Percentiles rank a stretch among this genome's conserved stretches.
phyloP scores from a whole-genome alignment of 1,284 basidiomycete genomes.

The Pterulicium gracile region DNA sequence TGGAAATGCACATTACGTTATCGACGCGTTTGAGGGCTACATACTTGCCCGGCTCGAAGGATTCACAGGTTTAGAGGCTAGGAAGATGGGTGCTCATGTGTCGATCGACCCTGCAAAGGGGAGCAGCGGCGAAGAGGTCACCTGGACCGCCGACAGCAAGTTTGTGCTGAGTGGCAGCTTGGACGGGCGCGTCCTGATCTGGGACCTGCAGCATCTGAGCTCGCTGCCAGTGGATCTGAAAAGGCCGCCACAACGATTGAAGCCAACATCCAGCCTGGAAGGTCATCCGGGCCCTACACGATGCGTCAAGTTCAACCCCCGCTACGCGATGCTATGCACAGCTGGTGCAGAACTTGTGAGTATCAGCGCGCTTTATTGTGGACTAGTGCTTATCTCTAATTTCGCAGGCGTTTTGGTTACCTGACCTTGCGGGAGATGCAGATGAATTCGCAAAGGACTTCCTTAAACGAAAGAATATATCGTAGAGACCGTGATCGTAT shows the following conservation, averaged over 20 bases:
- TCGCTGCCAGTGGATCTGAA: slow-evolving; percentile 43
- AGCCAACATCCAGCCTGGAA: slow-evolving; percentile 51
- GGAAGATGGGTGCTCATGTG: slow-evolving; percentile 38
- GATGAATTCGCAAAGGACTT: slow-evolving; percentile 30
- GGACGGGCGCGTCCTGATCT: slow-evolving; percentile 71
- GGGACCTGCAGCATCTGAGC: slow-evolving; percentile 65
- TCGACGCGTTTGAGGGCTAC: slow-evolving; percentile 81
- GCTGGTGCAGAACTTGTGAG: slow-evolving; percentile 80
- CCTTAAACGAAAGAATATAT: neutral
- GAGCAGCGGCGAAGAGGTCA: slow-evolving; percentile 82
- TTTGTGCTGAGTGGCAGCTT: slow-evolving; percentile 77
- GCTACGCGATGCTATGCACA: slow-evolving; percentile 79
- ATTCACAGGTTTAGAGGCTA: slow-evolving; percentile 67
- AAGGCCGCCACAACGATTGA: slow-evolving; percentile 36
- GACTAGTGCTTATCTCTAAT: slow-evolving; percentile 9
- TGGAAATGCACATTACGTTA: slow-evolving; percentile 84
- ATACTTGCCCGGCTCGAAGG: slow-evolving; percentile 80
- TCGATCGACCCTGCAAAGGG: slow-evolving; percentile 66
- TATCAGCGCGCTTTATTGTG: too few species aligned
- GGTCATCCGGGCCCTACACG: slow-evolving; percentile 75
- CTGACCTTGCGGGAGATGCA: slow-evolving; percentile 43
- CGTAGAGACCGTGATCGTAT: too few species aligned
- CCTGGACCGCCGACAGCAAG: slow-evolving; percentile 88
- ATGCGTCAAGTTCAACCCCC: slow-evolving; percentile 83
- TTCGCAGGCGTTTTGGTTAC: slow-evolving; percentile 72